phyloP scores from a whole-genome alignment of 768 basidiomycete genomes.

The Tulasnella sp. region DNA sequence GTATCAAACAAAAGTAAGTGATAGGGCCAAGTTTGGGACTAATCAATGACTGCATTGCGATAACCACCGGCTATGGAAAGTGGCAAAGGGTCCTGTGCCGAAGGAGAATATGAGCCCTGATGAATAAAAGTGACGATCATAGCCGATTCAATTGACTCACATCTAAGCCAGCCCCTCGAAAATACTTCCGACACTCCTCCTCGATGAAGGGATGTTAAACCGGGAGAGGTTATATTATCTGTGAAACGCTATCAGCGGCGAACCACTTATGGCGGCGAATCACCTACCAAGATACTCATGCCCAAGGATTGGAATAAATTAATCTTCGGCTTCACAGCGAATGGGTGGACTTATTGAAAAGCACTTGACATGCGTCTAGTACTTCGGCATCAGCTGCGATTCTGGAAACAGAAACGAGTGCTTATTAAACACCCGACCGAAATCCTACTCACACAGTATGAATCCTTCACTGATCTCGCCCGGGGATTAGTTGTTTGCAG shows the following conservation, averaged over 20 bases:
- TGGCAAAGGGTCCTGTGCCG: no score
- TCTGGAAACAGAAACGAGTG: not conserved
- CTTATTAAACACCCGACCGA: no score
- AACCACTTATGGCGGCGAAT: no score
- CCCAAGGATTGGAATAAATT: not conserved
- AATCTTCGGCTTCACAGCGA: not conserved
- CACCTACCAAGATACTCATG: slow-evolving; percentile 5
- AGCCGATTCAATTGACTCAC: not conserved
- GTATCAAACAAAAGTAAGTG: no score
- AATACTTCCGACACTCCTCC: not conserved
- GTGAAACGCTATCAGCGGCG: not conserved
- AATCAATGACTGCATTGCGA: slow-evolving; percentile 4
- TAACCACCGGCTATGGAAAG: not conserved
- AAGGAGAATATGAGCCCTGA: no score
- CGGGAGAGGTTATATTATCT: slow-evolving; percentile 9
- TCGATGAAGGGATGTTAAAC: not conserved
- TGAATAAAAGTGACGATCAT: no score
- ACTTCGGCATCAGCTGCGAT: slow-evolving; percentile 4
- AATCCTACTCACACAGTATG: no score
- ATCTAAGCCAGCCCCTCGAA: slow-evolving; percentile 1
- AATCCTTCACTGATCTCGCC: not conserved
- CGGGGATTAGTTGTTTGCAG: not conserved
- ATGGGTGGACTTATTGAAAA: not conserved
- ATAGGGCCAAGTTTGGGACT: not conserved
- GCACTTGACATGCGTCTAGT: slow-evolving; percentile 8